Base-by-base conservation (phyloP, 208 protist genomes). In the Phytomonas francai region DNA sequence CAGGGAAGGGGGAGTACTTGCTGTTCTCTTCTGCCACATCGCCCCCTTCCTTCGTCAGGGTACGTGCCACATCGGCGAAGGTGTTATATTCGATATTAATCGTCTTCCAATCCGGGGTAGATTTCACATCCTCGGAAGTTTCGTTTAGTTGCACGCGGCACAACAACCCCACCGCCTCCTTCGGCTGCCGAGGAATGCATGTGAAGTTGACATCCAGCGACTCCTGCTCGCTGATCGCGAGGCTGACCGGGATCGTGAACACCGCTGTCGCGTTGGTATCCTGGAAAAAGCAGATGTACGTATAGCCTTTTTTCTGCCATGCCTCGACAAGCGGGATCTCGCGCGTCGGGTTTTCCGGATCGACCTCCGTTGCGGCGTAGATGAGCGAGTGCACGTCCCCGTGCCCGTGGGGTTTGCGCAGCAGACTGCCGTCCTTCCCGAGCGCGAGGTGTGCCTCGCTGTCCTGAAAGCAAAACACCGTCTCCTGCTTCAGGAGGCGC, bases 391-490 rank as follows among this genome's bases (percentile, higher is more conserved):
- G 96, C 56, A 98, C 91, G 70, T 98, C 96, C 33, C 96, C 96
- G 81, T 98, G 96, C 0, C 96, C 96, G 76, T 97, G 93, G 3
- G 96, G 96, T 73, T 98, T 98, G 14, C 83, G 83, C 36, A 88
- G 60, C 28, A 91, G 69, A 34, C 63, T 80, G 2, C 87, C 89
- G 34, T 83, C 71, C n/a, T 74, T 76, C 19, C 78, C 88, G 4
- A 91, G 42, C 0, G 87, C 88, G n/a, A 97, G 74, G 64, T 89
- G 83, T 9, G 81, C 88, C 22, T 34, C 63, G 32, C 66, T 85
- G 72, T 97, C 92, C 12, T 67, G 51, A 54, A 97, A 89, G 70
- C 87, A 94, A 59, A 94, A 91, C 19, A 97, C 94, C 54, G 78
- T 86, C 68, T 92, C 87, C 71, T 98, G 94, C 79, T 92, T 94